Base-by-base conservation (phyloP, 306 rosid species). In the Geum urbanum region DNA sequence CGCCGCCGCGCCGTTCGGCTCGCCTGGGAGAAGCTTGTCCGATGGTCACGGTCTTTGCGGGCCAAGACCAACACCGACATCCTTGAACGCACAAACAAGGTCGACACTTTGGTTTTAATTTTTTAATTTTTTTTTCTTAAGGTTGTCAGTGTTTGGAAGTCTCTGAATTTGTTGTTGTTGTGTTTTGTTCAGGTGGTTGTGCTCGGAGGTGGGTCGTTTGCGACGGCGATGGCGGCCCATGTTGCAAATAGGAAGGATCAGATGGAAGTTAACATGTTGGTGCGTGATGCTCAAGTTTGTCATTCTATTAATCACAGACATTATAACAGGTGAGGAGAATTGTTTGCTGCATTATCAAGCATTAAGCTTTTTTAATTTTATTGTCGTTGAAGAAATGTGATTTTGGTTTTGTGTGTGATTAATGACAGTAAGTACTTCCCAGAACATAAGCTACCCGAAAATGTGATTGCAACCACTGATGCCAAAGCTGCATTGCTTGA, bases 151-250 rank as follows among this genome's bases (percentile, higher is more conserved):
- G 37, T 16, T 46, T 12, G 37, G 2, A 32, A 43, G 69, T 41
- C 18, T 59, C 13, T 32, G 18, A 6, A 9, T 57, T 68, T 69
- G 63, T 32, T 18, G 43, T 46, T 3, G 67, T 76, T 78, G 69
- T 5, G 67, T 49, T 58, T 53, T 54, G 68, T 56, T 24, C 39
- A 92, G 95, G 91, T 92, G 64, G 96, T 88, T 56, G 92, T 92
- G 80, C 98, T 92, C 65, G 98, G 98, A 66, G 97, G 97, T 70
- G 98, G 98, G 16, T 92, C 97, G 16, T 92, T 92, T 84, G 98
- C 96, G 70, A 90, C 97, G 16, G 98, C 98, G 47, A 90, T 92
- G 97, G 97, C 97, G 74, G 91, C 96, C 41, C 97, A 92, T 84
- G 85, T 92, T 58, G 98, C 98, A 20, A 72, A 80, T 72, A 85